Conservation (phyloP, 176 grass and related monocot genomes). For the Bromus sterilis region DNA sequence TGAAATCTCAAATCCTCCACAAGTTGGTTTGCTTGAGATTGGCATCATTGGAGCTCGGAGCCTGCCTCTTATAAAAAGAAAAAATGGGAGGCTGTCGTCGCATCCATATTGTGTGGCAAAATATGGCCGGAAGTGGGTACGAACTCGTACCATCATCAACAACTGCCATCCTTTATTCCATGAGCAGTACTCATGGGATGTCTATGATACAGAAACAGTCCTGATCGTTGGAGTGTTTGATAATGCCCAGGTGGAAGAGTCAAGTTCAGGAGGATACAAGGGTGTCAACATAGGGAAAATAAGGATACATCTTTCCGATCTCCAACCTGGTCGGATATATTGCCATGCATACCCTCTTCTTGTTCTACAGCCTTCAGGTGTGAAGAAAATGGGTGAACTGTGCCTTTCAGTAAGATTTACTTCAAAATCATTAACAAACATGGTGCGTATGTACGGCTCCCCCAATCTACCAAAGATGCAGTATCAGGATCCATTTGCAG, state of each 20-base stretch:
- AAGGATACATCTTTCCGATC: conserved; percentile 15
- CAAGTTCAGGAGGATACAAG: neutral
- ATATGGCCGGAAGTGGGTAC: conserved; percentile 37
- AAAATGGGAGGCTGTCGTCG: neutral
- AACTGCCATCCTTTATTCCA: conserved; percentile 10
- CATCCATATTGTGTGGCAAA: conserved; percentile 38
- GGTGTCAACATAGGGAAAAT: conserved; percentile 27
- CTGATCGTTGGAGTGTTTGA: conserved; percentile 31
- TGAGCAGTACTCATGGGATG: conserved; percentile 42
- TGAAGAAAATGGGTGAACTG: conserved; percentile 37
- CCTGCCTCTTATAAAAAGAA: neutral
- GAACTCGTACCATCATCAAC: conserved; percentile 23
- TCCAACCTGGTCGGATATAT: conserved; percentile 25
- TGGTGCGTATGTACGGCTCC: neutral
- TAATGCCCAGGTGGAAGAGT: neutral
- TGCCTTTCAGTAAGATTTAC: conserved; percentile 25
- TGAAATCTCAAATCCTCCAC: neutral
- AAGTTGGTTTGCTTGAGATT: conserved; percentile 13
- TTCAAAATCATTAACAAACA: neutral
- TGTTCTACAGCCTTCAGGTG: neutral
- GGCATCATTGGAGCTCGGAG: conserved; percentile 9
- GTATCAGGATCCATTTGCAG: neutral
- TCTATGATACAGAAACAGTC: conserved; percentile 28
- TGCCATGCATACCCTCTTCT: conserved; percentile 32
- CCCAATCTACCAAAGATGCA: conserved; percentile 10